phyloP scores from a whole-genome alignment of 2,329 filamentous ascomycete genomes.

The Chrysoporthe deuterocubensis region DNA sequence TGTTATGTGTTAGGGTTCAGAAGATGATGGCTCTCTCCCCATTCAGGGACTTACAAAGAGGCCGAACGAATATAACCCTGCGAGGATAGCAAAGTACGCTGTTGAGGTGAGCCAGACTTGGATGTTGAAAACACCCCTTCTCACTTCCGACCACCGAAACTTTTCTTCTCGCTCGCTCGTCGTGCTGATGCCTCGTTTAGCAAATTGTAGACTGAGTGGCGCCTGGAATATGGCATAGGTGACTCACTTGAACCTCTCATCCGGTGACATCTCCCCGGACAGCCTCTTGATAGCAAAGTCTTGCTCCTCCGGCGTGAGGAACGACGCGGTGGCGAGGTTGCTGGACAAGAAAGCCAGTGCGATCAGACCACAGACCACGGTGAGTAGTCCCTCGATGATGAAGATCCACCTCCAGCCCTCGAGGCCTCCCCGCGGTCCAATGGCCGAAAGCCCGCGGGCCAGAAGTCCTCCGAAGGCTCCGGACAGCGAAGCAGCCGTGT shows the following conservation, averaged over 20 bases:
- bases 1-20: neutral
- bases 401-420: slow-evolving; percentile 67
- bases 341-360: slow-evolving; percentile 61
- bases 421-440: slow-evolving; percentile 57
- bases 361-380: slow-evolving; percentile 55
- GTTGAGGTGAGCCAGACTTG: slow-evolving; percentile 67
- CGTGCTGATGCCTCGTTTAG: slow-evolving; percentile 24
- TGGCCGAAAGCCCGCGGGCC: slow-evolving; percentile 64
- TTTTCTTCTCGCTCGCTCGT: slow-evolving; percentile 45
- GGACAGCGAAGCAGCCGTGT: slow-evolving; percentile 67
- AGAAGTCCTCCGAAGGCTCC: slow-evolving; percentile 68
- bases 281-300: slow-evolving; percentile 52
- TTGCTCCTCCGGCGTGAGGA: slow-evolving; percentile 57
- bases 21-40: neutral
- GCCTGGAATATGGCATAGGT: neutral
- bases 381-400: slow-evolving; percentile 62
- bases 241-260: slow-evolving; percentile 41
- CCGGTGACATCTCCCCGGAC: slow-evolving; percentile 39
- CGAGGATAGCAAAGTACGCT: slow-evolving; percentile 64
- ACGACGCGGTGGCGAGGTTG: slow-evolving; percentile 55
- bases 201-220: neutral
- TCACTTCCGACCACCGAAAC: slow-evolving; percentile 66
- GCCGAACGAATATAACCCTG: slow-evolving; percentile 65
- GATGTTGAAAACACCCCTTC: slow-evolving; percentile 61
- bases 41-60: slow-evolving; percentile 56